Base-by-base conservation (phyloP, 139 green algal species). In the Monoraphidium neglectum region DNA sequence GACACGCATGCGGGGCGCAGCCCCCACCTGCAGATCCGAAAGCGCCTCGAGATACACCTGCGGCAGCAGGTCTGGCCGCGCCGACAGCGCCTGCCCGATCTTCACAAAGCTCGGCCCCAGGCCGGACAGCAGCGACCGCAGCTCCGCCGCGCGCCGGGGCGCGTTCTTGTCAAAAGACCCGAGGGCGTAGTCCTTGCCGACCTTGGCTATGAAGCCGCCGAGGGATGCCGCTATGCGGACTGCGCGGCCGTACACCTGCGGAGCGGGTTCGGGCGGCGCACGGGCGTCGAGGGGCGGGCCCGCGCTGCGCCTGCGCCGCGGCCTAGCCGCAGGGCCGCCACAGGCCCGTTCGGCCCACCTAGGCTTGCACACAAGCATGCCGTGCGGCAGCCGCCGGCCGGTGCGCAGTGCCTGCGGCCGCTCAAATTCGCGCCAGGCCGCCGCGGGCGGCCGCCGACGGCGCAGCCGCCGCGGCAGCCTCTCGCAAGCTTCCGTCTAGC, bases 21-120 rank as follows among this genome's bases (percentile, higher is more conserved):
- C 32, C 15, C 68, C 43, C 43, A 74, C 88, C 65, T 95, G 93
- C 71, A 98, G 88, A 71, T 89, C 81, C 5, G 78, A 77, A 51
- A 91, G 82, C 1, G 82, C 56, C 65, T 96, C 90, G 36, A 96
- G 72, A 81, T 94, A 95, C 49, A 70, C 66, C 61, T 86, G 74
- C 36, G 90, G 92, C 38, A 94, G 70, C 76, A 96, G 82, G 86
- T 96, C 92, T 0, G 92, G 92, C 8, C 92, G 80, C 26, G 88
- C 74, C 38, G 77, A 88, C 66, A 98, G 88, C 1, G 91, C 90
- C 78, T 97, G 93, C 38, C 95, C 95, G 33, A 98, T 87, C 84
- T 98, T 98, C 0, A 97, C 90, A 62, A 98, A 97, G 0, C 86
- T 88, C 0, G 93, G 88, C 0, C 93, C 93, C 47, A 96, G 87